Conservation (phyloP, 176 grass and related monocot species). For the Raddia distichophylla region DNA sequence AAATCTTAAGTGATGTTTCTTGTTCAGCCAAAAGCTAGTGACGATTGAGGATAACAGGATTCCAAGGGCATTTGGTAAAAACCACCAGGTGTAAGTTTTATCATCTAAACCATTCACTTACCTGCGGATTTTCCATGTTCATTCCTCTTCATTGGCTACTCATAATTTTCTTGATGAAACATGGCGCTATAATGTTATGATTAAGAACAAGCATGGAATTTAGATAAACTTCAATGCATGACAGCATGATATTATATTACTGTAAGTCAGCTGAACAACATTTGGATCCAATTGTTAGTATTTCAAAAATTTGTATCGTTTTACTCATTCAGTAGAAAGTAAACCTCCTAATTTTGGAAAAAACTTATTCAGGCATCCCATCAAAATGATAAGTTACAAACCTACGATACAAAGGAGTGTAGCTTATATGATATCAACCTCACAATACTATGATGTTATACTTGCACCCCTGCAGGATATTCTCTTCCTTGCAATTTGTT, state of each 20-base stretch:
- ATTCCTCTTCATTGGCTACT: neutral
- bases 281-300: neutral
- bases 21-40: neutral
- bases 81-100: no score
- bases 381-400: neutral
- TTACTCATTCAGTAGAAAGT: neutral
- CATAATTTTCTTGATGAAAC: conserved; percentile 12
- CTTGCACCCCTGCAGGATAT: neutral
- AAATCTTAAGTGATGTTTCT: neutral
- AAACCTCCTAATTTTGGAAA: neutral
- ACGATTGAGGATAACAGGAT: neutral
- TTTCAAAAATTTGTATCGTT: neutral
- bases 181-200: neutral
- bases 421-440: neutral
- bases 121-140: neutral
- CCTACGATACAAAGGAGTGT: neutral
- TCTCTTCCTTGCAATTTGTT: neutral
- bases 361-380: neutral
- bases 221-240: conserved; percentile 10
- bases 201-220: neutral
- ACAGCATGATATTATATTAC: neutral
- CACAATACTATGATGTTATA: neutral
- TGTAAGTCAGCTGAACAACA: neutral
- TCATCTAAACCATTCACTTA: neutral
- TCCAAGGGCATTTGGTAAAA: neutral